Evolutionary conservation across 257 asterid species (phyloP).

Genomic region (Solanum chaucha): DNA sequence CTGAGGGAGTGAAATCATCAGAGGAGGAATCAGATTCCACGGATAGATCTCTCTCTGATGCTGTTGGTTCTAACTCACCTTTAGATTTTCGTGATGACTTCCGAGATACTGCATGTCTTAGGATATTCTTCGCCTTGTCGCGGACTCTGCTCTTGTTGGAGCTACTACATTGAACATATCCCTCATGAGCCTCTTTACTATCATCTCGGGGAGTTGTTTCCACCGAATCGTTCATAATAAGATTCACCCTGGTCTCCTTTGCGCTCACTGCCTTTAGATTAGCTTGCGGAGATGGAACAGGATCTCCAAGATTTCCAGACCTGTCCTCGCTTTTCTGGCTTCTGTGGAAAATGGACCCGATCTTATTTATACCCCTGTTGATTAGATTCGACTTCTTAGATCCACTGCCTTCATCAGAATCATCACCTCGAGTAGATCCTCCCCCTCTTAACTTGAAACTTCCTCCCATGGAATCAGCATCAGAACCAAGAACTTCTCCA

Average conservation of each 20-base stretch:
- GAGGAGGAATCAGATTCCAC: constrained; percentile 5
- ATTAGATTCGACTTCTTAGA: no score
- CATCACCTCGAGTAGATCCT: constrained; percentile 20
- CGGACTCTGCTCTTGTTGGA: background rate
- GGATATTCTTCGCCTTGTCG: background rate
- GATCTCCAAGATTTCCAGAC: constrained; percentile 15
- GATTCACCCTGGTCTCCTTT: constrained; percentile 41
- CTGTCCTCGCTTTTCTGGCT: constrained; percentile 34
- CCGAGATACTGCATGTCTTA: constrained; percentile 1
- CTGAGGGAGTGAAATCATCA: background rate
- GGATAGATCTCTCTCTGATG: background rate
- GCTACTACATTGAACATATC: background rate
- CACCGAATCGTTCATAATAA: constrained; percentile 35
- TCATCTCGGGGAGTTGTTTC: constrained; percentile 20
- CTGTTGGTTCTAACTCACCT: constrained; percentile 6
- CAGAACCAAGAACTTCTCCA: constrained; percentile 10
- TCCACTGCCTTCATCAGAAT: constrained; percentile 53
- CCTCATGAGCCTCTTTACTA: background rate
- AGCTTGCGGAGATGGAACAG: constrained; percentile 35
- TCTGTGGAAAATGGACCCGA: constrained; percentile 50
- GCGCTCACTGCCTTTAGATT: constrained; percentile 37
- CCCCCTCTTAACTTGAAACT: constrained; percentile 19
- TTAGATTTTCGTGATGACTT: background rate
- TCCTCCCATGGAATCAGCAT: constrained; percentile 25
- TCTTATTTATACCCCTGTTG: constrained; percentile 39